Percentiles rank a stretch among this genome's conserved stretches.
phyloP scores from a whole-genome alignment of 1,284 basidiomycete species.

The Crepidotus sp. region DNA sequence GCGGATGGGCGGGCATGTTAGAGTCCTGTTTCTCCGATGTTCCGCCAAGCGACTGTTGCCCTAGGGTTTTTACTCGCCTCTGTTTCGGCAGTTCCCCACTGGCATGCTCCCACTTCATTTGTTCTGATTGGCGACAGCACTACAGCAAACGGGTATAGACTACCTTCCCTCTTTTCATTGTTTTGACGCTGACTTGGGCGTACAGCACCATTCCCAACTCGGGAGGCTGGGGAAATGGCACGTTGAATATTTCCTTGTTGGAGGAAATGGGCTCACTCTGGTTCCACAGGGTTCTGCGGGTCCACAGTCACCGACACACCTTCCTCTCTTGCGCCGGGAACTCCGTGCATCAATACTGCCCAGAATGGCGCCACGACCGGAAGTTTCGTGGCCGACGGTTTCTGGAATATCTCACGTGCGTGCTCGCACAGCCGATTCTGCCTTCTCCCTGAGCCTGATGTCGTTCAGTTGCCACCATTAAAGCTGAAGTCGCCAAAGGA shows the following conservation, averaged over 20 bases:
- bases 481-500: constrained; percentile 29
- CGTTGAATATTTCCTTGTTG: not conserved
- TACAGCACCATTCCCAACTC: constrained; percentile 6
- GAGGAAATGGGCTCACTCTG: not conserved
- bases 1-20: not conserved
- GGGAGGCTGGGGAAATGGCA: constrained; percentile 32
- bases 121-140: constrained; percentile 33
- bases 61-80: constrained; percentile 2
- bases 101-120: constrained; percentile 24
- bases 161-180: too few species aligned
- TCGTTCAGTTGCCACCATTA: constrained; percentile 20
- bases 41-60: not conserved
- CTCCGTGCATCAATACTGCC: constrained; percentile 34
- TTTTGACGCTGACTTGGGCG: too few species aligned
- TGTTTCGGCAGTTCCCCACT: constrained; percentile 7
- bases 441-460: not conserved
- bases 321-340: constrained; percentile 28
- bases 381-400: constrained; percentile 32
- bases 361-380: constrained; percentile 37
- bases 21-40: not conserved
- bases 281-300: constrained; percentile 30
- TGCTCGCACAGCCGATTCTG: not conserved
- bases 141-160: constrained; percentile 29
- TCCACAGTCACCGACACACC: constrained; percentile 27
- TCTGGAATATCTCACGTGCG: constrained; percentile 26